Evolutionary conservation across 148 eudicot genomes (phyloP), one percentile per base, ranked within the genome.

Genomic region (Diospyros kaki): DNA sequence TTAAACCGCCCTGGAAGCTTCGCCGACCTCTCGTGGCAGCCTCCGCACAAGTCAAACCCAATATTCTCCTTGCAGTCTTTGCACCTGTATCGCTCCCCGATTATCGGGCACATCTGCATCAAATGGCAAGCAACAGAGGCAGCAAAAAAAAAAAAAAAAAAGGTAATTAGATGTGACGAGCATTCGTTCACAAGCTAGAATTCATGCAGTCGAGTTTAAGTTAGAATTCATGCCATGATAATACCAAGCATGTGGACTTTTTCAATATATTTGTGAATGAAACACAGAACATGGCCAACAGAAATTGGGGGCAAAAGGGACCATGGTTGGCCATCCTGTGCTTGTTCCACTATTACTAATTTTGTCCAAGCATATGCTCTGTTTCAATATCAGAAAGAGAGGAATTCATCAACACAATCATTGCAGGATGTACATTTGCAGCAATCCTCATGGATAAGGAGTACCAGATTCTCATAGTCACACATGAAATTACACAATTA

Each of bases 1-100:
- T 89, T 91, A 61, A 91, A 91, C 13, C 93, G 81, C 46, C 97
- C 93, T 0, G 93, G 91, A 56, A 90, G 85, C 76, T 87, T 87
- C 68, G 89, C 86, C 45, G 51, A 56, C 17, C 83, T 80, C 41
- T 79, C 82, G 65, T 91, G 86, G 73, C 97, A 91, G 50, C 78
- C 87, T 67, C 71, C 87, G 72, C 96, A 91, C 10, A 91, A 89
- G 83, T 91, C 91, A 70, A 86, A 91, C 5, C 93, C 93, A 1
- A 86, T 78, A 28, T 0, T 7, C 71, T 89, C 93, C 62, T 54
- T 69, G 76, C 96, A 91, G 64, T 91, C 90, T 76, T 66, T 78
- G 80, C 97, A 89, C 51, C 58, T 77, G 73, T 91, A 89, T 81
- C 93, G 80, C 40, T 83, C 84, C 40, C 97, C 97, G 59, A 86